Base-by-base conservation (phyloP, 2,329 filamentous ascomycete species). In the Plectosphaerella plurivora region DNA sequence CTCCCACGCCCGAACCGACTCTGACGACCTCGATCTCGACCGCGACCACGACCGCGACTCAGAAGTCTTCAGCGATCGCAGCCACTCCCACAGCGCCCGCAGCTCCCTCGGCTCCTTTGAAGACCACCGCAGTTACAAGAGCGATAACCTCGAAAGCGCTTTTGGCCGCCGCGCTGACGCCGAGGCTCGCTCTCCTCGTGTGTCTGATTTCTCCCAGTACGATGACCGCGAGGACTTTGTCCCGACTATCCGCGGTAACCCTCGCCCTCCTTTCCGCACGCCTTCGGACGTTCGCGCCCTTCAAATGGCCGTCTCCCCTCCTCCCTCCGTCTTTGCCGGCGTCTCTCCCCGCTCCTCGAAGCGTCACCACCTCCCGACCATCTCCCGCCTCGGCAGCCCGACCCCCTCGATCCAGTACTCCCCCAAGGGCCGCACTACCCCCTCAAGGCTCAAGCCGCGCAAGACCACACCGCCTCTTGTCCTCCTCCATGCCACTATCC, bases 401-500 rank as follows among this genome's bases (percentile, higher is more conserved):
- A 73, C 67, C 15, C 63, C 69, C 3, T 74, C 78, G 1, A 69
- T 73, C 0, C 79, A 82, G 55, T 80, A 77, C 57, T 80, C 79
- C 4, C 76, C 78, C 22, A 83, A 80, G 63, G 76, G 75, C 59
- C 69, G 67, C 46, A 66, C 67, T 5, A 85, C 83, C 5, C 78
- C 83, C 2, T 74, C 79, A 18, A 72, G 84, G 7, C 81, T 87
- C 63, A 81, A 78, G 67, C 64, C 69, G 28, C 74, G 73, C 57
- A 78, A 78, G 51, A 81, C 82, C 47, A 65, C 69, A 1, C 65
- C 75, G n/a, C 89, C 89, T 3, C 76, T 94, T 2, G 87, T 94
- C 1, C 73, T 94, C 46, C 74, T 94, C 4, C 89, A 94, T 60
- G 85, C 89, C 36, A 92, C 88, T 0, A 74, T 93, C 1, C 72